Evolutionary conservation across 73 alveolate genomes (phyloP).

Genomic region (Symbiodinium pilosum): DNA sequence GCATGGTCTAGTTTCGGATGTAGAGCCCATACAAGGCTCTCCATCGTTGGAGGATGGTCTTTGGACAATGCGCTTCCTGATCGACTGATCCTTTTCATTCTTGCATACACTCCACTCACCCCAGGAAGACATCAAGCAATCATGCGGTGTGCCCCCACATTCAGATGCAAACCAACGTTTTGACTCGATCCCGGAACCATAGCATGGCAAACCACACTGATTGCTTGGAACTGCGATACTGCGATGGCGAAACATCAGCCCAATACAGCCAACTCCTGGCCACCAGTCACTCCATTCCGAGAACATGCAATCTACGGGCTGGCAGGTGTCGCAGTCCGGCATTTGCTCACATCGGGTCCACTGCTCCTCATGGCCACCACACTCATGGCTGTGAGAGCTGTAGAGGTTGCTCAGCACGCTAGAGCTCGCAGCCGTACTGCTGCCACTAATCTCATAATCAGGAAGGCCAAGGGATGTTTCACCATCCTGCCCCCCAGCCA

Average conservation of each 20-base stretch:
- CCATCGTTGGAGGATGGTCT: slow-evolving; percentile 1
- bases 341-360: not conserved
- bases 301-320: slow-evolving; percentile 69
- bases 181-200: slow-evolving; percentile 33
- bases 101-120: slow-evolving; percentile 45
- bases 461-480: not conserved
- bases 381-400: not conserved
- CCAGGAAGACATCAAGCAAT: slow-evolving; percentile 28
- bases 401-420: not conserved
- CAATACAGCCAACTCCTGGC: slow-evolving; percentile 17
- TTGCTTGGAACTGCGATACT: slow-evolving; percentile 30
- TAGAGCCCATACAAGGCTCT: slow-evolving; percentile 52
- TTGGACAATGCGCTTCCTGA: slow-evolving; percentile 23
- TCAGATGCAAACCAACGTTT: not conserved
- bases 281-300: slow-evolving; percentile 67
- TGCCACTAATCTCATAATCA: not conserved
- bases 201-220: slow-evolving; percentile 60
- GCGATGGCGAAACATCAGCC: slow-evolving; percentile 48
- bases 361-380: slow-evolving; percentile 74
- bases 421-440: not conserved
- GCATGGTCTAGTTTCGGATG: slow-evolving; percentile 39
- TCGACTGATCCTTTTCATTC: slow-evolving; percentile 56
- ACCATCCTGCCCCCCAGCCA: not conserved
- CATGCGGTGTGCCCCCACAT: slow-evolving; percentile 26
- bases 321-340: slow-evolving; percentile 60